Evolutionary conservation across 176 grass and related monocot genomes (phyloP), one percentile per base, ranked within the genome.

Genomic region (Triticum turgidum): DNA sequence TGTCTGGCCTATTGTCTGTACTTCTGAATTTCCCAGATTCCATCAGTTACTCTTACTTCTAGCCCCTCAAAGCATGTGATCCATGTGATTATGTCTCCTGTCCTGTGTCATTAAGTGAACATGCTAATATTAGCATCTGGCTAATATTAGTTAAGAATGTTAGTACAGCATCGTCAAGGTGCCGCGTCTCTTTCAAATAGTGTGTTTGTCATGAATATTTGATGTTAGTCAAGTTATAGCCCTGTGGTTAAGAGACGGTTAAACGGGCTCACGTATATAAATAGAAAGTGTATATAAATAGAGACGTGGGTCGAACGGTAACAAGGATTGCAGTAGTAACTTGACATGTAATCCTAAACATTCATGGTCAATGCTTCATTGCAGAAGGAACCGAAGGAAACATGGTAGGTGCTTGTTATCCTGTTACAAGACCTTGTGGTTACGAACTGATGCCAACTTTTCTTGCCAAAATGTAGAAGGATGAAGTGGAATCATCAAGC

Each of bases 401-500:
- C 66, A 80, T 92, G 84, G 80, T 61, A 41, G 35, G 77, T 65
- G 13, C 34, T 70, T 49, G 27, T 78, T 65, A 87, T 78, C 32
- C 54, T 77, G 15, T 82, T 67, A 66, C 9, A 68, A 32, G 44
- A 84, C 22, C 20, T 79, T 79, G 6, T 81, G 56, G 33, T 12
- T 22, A 11, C 65, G 21, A 81, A 12, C 54, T 85, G 52, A 90
- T 82, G 6, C 32, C 51, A 83, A 49, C 0, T 21, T 75, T 54
- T 84, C 41, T 86, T 76, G 11, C 15, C 29, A 15, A 82, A 82
- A 80, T 80, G 61, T 44, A 95, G 74, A 77, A 56, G 93, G 88
- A 80, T 47, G 86, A 86, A 69, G 81, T 78, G 25, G 88, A 86
- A 82, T 70, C 83, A 82, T 79, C 90, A 76, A 84, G 80, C 65